Percentiles rank a stretch among this genome's conserved stretches.
Evolutionary conservation across 257 asterid genomes (phyloP).

Genomic region (Ilex aquifolium): DNA sequence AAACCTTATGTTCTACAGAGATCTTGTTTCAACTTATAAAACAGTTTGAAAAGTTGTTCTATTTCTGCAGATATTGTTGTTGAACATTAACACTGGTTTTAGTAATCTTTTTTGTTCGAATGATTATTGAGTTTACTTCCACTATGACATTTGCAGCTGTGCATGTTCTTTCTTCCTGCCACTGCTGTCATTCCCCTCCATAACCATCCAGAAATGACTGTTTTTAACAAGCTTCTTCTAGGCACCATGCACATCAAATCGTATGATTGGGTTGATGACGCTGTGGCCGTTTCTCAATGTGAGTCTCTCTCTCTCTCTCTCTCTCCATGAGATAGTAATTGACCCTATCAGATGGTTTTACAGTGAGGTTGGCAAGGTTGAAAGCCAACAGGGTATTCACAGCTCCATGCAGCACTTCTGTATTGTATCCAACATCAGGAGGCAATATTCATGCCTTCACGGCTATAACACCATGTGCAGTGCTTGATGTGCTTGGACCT

Average conservation of each 20-base stretch:
- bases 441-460: slow-evolving; percentile 80
- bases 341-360: slow-evolving; percentile 4
- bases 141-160: slow-evolving; percentile 38
- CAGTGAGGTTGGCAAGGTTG: slow-evolving; percentile 56
- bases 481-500: slow-evolving; percentile 80
- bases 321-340: background rate
- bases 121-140: no score
- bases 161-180: slow-evolving; percentile 70
- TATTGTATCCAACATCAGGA: slow-evolving; percentile 81
- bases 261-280: slow-evolving; percentile 56
- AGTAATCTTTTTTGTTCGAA: no score
- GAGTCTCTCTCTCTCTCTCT: slow-evolving; percentile 13
- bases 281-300: slow-evolving; percentile 29
- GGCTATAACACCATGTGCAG: slow-evolving; percentile 78
- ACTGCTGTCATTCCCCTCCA: slow-evolving; percentile 75
- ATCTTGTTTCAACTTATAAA: no score
- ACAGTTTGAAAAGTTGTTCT: no score
- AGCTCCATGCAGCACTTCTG: slow-evolving; percentile 62
- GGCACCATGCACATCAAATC: slow-evolving; percentile 85
- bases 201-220: slow-evolving; percentile 92
- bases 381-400: slow-evolving; percentile 43
- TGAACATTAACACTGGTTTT: no score
- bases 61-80: no score
- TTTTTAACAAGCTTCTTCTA: slow-evolving; percentile 74
- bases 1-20: no score